These are phyloP conservation scores for Butyriboletus loyo DNA, from an alignment of 768 basidiomycete genomes.

Conservation along the genomic window DNA sequence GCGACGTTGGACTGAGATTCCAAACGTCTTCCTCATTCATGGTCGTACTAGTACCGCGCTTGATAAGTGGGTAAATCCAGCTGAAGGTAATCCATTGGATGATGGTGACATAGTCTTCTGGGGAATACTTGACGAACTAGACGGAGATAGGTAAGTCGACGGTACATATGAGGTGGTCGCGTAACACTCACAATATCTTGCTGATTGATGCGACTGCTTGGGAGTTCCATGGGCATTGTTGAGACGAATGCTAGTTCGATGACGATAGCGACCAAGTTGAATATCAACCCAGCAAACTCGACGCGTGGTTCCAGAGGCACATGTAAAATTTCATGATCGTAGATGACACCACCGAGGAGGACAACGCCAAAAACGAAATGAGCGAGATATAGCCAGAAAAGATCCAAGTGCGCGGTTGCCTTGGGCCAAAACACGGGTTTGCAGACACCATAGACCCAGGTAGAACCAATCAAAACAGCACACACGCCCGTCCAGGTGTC, in stretches of 20 bases:
- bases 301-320: conserved; percentile 38
- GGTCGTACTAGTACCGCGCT: conserved; percentile 46
- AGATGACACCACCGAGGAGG: conserved; percentile 52
- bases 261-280: conserved; percentile 45
- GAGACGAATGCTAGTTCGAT: conserved; percentile 47
- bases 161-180: neutral
- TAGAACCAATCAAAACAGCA: conserved; percentile 45
- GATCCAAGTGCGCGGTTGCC: conserved; percentile 59
- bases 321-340: conserved; percentile 44
- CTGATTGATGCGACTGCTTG: conserved; percentile 47
- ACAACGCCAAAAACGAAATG: conserved; percentile 47
- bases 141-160: neutral
- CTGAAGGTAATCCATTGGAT: conserved; percentile 69
- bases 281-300: conserved; percentile 23
- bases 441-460: conserved; percentile 66
- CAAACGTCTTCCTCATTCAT: conserved; percentile 73
- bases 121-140: conserved; percentile 34
- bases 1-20: conserved; percentile 64
- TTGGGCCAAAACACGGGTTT: conserved; percentile 53
- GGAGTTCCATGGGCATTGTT: conserved; percentile 66
- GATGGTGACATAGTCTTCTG: conserved; percentile 74
- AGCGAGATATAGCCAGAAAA: conserved; percentile 55
- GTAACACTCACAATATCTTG: conserved; percentile 57
- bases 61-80: conserved; percentile 69
- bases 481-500: conserved; percentile 35